Base-by-base conservation (phyloP, 495 filamentous ascomycete genomes). In the Hyaloscypha bicolor region DNA sequence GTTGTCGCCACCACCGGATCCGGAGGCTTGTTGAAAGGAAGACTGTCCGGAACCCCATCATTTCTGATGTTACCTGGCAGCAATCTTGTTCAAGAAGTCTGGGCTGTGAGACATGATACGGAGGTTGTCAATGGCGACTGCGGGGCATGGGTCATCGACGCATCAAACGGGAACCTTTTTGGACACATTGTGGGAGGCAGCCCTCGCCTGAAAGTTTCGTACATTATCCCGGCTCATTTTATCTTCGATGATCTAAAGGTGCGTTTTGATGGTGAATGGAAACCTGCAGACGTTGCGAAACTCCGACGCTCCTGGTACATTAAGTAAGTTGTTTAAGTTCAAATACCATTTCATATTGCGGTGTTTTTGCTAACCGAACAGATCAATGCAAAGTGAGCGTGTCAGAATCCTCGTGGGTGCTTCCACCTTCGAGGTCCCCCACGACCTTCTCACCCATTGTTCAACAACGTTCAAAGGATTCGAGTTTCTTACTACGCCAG, bases 81-180 rank as follows among this genome's bases (percentile, higher is more conserved):
- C 9, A 45, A 8, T 31, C 11, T 14, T 21, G 22, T 48, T 3
- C 63, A 60, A 35, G 32, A 65, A 60, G 12, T 65, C 1, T 65
- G 53, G 63, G 51, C 63, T 32, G 55, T 65, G 12, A 25, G 53
- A 58, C 29, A 22, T 2, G 37, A 9, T 21, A 14, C 32, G 1
- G 14, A 30, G 22, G 32, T 65, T 6, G 1, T 3, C 2, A 32
- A 59, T 55, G 72, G 75, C 1, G 73, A 75, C 51, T 74, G 64
- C 61, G 75, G 75, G 0, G 66, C 72, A n/a, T 64, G 66, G 55
- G 69, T 77, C 4, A 12, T 75, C 12, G 70, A 75, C 55, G 60
- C 64, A 33, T 33, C 33, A 31, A 72, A 57, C 21, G 75, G 72
- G 3, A 59, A 65, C 31, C 21, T 74, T 4, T 74, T 69, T 51